phyloP scores from a whole-genome alignment of 2,329 filamentous ascomycete genomes.

The Mariannaea sp. region DNA sequence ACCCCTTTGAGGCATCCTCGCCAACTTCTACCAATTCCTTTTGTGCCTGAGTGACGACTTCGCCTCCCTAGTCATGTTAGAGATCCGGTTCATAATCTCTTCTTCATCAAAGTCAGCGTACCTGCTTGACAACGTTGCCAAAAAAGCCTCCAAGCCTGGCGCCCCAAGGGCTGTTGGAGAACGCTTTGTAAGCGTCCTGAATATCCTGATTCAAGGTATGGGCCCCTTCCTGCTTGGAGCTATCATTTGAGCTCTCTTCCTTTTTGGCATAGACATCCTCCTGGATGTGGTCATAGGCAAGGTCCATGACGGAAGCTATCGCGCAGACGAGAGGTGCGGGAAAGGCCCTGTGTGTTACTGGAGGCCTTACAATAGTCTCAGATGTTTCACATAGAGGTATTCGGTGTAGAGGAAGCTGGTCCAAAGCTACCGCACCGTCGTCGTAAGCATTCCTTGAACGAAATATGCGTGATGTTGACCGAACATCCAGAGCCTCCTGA shows the following conservation, averaged over 20 bases:
- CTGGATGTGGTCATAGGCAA: conserved; percentile 95
- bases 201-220: conserved; percentile 79
- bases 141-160: conserved; percentile 85
- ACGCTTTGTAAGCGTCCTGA: conserved; percentile 92
- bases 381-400: not conserved
- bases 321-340: not conserved
- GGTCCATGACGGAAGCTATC: conserved; percentile 69
- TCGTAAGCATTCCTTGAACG: too few species aligned
- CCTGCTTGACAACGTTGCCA: conserved; percentile 91
- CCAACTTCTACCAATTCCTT: conserved; percentile 82
- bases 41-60: conserved; percentile 80
- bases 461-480: conserved; percentile 20
- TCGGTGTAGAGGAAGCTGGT: conserved; percentile 15
- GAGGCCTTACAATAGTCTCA: not conserved
- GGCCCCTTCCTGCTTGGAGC: conserved; percentile 47
- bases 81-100: conserved; percentile 5
- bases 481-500: conserved; percentile 31
- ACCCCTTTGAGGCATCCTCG: conserved; percentile 80
- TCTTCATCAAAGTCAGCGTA: conserved; percentile 44
- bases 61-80: conserved; percentile 65
- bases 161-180: conserved; percentile 91
- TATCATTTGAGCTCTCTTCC: conserved; percentile 51
- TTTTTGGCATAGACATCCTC: conserved; percentile 72
- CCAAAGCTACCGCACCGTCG: conserved; percentile 23
- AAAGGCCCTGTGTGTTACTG: not conserved